Conservation (phyloP, 345 rosid genomes). For the Gossypium rotundifolium region DNA sequence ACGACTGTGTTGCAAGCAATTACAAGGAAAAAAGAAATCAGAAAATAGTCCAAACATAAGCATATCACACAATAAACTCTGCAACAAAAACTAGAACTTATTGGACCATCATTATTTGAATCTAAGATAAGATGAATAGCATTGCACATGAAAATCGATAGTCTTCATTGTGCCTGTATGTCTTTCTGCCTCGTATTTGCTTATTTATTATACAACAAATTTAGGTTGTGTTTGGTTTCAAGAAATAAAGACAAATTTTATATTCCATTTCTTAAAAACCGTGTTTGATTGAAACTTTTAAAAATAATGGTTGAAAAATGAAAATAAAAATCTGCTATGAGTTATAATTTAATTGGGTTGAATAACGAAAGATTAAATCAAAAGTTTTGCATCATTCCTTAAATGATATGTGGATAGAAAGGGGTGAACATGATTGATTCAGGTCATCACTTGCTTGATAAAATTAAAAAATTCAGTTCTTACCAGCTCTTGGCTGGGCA, state of each 20-base stretch:
- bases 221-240: too few species aligned
- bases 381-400: background rate
- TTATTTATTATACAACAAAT: too few species aligned
- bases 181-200: too few species aligned
- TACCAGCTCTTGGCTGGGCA: background rate
- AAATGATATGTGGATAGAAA: background rate
- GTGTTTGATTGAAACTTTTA: too few species aligned
- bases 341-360: background rate
- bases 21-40: background rate
- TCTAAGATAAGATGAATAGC: too few species aligned
- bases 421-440: background rate
- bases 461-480: background rate
- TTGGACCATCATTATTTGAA: too few species aligned
- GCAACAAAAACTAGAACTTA: background rate
- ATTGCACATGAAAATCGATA: too few species aligned
- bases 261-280: background rate
- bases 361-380: background rate
- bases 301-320: too few species aligned
- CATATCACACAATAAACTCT: background rate
- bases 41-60: background rate
- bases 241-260: too few species aligned
- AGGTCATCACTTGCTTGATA: background rate
- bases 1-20: background rate
- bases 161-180: too few species aligned
- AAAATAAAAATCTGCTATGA: too few species aligned